Base-by-base conservation (phyloP, 441 rosid genomes). In the Macaranga tanarius region DNA sequence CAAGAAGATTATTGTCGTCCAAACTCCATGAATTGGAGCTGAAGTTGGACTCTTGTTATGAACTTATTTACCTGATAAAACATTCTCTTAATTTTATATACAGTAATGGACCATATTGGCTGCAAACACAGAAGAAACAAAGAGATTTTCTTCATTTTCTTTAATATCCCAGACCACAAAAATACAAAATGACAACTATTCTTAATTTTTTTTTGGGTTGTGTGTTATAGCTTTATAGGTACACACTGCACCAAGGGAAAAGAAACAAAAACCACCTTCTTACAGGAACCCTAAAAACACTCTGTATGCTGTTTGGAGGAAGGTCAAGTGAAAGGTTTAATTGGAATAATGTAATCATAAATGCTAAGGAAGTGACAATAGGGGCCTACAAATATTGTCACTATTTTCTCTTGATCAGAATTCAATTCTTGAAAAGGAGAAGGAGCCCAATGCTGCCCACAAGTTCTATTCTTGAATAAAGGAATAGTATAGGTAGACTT, bases 281-380 rank as follows among this genome's bases (percentile, higher is more conserved):
- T 2, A 44, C 69, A 25, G 42, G 25, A 55, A 65, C 62, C 79
- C 77, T 22, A 59, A 69, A 74, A 62, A 63, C 20, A 55, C 48
- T 73, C 26, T 45, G 64, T 52, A 66, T 78, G 85, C 44, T 69
- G 80, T 58, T 81, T 54, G 81, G 83, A 67, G 60, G 74, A 69
- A 62, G 64, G 48, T 70, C 40, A 22, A 23, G 42, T 25, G 56
- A 38, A 34, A 31, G 48, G 28, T 16, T 44, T 55, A 13, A 8
- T 28, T 61, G 42, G 19, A 48, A 50, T 15, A 6, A 13, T 42
- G 15, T 54, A 26, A 59, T 62, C 70, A 72, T 79, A 75, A 73
- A 70, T 71, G 79, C 59, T 61, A 62, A 47, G 51, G 16, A 44
- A 26, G 69, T 65, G 73, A 65, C 65, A 68, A 13, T 0, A 4